phyloP scores from a whole-genome alignment of 192 early-diverging fungal genomes.

The Chytriomyces hyalinus region DNA sequence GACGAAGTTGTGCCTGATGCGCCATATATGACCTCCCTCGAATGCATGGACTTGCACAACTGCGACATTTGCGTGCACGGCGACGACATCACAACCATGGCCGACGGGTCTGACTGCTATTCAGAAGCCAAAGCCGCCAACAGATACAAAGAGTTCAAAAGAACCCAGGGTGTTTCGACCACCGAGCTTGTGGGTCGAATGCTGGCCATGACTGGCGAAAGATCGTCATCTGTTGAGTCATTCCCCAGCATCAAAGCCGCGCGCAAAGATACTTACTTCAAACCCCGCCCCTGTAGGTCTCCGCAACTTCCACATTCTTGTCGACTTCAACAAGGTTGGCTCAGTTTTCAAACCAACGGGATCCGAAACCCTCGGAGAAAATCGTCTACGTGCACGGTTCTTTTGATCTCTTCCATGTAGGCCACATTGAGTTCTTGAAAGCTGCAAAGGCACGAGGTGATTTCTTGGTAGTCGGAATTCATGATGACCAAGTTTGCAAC shows the following conservation, averaged over 20 bases:
- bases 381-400: slow-evolving; percentile 95
- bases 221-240: slow-evolving; percentile 19
- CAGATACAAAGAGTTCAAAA: slow-evolving; percentile 93
- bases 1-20: slow-evolving; percentile 91
- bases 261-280: slow-evolving; percentile 35
- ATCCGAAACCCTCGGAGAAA: slow-evolving; percentile 76
- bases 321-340: slow-evolving; percentile 86
- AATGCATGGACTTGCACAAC: slow-evolving; percentile 82
- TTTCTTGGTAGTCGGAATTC: slow-evolving; percentile 92
- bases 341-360: slow-evolving; percentile 85
- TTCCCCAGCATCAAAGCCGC: neutral
- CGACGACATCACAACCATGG: slow-evolving; percentile 95
- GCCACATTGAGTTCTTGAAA: slow-evolving; percentile 94
- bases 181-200: slow-evolving; percentile 96
- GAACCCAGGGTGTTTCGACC: slow-evolving; percentile 94
- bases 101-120: slow-evolving; percentile 97
- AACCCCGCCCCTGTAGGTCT: slow-evolving; percentile 40
- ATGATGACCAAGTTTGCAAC: slow-evolving; percentile 90
- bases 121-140: slow-evolving; percentile 94
- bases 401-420: slow-evolving; percentile 94
- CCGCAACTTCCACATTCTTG: slow-evolving; percentile 83
- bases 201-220: slow-evolving; percentile 78
- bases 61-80: slow-evolving; percentile 97
- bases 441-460: slow-evolving; percentile 83
- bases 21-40: slow-evolving; percentile 89